phyloP scores from a whole-genome alignment of 345 rosid genomes.

The Firmiana major region DNA sequence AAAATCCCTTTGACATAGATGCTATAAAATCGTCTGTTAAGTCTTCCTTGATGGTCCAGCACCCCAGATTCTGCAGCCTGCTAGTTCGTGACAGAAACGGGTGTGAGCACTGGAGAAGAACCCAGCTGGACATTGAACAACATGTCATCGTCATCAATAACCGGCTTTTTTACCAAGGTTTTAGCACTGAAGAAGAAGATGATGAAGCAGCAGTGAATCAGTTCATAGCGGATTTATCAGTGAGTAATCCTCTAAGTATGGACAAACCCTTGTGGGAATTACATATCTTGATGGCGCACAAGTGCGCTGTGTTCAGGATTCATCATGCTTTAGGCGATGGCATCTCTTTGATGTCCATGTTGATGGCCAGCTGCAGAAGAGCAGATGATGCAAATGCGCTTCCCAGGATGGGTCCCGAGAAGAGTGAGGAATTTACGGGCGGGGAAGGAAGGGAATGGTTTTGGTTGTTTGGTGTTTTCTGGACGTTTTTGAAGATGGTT shows the following conservation, averaged over 20 bases:
- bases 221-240: constrained; percentile 44
- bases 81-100: constrained; percentile 40
- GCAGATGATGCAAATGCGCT: constrained; percentile 28
- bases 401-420: constrained; percentile 16
- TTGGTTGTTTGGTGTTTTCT: neutral
- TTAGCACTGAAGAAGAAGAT: neutral
- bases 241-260: constrained; percentile 24
- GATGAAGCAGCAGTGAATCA: constrained; percentile 28
- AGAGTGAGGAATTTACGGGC: neutral
- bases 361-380: constrained; percentile 36
- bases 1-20: constrained; percentile 26
- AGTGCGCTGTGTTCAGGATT: constrained; percentile 36
- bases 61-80: constrained; percentile 54
- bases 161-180: neutral
- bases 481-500: constrained; percentile 27
- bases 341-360: constrained; percentile 49
- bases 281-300: constrained; percentile 33
- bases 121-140: constrained; percentile 37
- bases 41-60: constrained; percentile 36
- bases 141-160: constrained; percentile 27
- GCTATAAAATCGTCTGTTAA: constrained; percentile 20
- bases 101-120: constrained; percentile 43
- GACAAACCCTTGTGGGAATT: constrained; percentile 62
- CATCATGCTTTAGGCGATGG: constrained; percentile 68
- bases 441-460: constrained; percentile 11